Percentiles rank a stretch among this genome's conserved stretches.
These are phyloP conservation scores for Cadophora gregata DNA, from an alignment of 2,329 filamentous ascomycete genomes.

Conservation along the genomic window DNA sequence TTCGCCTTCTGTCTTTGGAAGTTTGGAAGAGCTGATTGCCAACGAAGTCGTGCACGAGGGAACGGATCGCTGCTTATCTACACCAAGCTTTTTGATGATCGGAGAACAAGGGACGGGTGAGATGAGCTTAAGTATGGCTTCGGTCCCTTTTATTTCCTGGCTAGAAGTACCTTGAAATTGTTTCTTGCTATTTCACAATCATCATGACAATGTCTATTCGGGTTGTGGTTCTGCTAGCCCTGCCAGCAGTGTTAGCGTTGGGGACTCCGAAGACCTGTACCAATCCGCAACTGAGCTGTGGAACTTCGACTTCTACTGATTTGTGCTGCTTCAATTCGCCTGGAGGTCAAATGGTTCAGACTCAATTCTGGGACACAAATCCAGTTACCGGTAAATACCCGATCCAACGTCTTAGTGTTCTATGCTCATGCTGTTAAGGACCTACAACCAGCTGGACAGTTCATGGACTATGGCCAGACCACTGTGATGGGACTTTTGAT, in stretches of 20 bases:
- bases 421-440: conserved; percentile 13
- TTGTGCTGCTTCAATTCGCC: conserved; percentile 79
- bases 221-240: conserved; percentile 23
- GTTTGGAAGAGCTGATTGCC: conserved; percentile 25
- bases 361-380: conserved; percentile 78
- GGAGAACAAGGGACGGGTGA: conserved; percentile 14
- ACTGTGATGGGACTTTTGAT: conserved; percentile 73
- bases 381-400: conserved; percentile 53
- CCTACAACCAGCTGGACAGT: conserved; percentile 64
- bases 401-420: neutral
- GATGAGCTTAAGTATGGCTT: conserved; percentile 20
- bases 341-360: conserved; percentile 73
- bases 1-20: conserved; percentile 34
- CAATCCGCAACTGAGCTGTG: conserved; percentile 51
- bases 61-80: conserved; percentile 20
- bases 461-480: conserved; percentile 70
- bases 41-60: conserved; percentile 30
- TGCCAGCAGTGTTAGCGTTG: conserved; percentile 30
- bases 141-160: neutral
- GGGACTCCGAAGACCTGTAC: conserved; percentile 38
- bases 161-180: neutral
- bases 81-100: conserved; percentile 17
- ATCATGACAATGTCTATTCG: conserved; percentile 21
- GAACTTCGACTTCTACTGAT: conserved; percentile 64
- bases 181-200: conserved; percentile 10